Evolutionary conservation across 805 yeast genomes (phyloP).

Genomic region (Spathaspora sp.): DNA sequence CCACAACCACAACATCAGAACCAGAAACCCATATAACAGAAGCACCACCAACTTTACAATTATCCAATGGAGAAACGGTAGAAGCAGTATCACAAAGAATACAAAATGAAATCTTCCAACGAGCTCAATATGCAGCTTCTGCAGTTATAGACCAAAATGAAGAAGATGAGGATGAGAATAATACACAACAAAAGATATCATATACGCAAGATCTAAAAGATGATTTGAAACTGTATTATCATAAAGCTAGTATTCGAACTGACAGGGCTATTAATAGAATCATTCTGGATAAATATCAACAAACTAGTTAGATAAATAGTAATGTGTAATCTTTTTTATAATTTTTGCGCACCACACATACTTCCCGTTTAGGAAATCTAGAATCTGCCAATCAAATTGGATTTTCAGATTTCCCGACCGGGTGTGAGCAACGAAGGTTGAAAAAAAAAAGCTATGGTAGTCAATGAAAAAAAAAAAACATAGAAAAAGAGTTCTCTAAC

Average conservation of each 20-base stretch:
- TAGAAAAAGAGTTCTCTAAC: slow-evolving; percentile 1
- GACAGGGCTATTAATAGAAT: slow-evolving; percentile 21
- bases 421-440: slow-evolving; percentile 2
- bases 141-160: not conserved
- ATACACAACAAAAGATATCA: not conserved
- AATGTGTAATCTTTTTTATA: not conserved
- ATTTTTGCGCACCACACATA: slow-evolving; percentile 1
- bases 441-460: not conserved
- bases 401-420: slow-evolving; percentile 17
- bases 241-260: slow-evolving; percentile 25
- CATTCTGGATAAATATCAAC: slow-evolving; percentile 22
- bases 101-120: slow-evolving; percentile 17
- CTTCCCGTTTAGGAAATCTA: slow-evolving; percentile 28
- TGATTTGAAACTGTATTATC: slow-evolving; percentile 21
- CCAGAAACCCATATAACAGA: not conserved
- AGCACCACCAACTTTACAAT: not conserved
- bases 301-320: not conserved
- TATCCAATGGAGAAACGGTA: slow-evolving; percentile 19
- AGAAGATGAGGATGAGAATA: not conserved
- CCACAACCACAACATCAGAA: not conserved
- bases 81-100: slow-evolving; percentile 22
- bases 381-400: slow-evolving; percentile 28
- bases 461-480: not conserved
- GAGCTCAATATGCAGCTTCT: slow-evolving; percentile 12
- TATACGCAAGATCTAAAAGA: slow-evolving; percentile 28